Percentiles rank a stretch among this genome's conserved stretches.
phyloP scores from a whole-genome alignment of 345 rosid species.

The Toxicodendron radicans region DNA sequence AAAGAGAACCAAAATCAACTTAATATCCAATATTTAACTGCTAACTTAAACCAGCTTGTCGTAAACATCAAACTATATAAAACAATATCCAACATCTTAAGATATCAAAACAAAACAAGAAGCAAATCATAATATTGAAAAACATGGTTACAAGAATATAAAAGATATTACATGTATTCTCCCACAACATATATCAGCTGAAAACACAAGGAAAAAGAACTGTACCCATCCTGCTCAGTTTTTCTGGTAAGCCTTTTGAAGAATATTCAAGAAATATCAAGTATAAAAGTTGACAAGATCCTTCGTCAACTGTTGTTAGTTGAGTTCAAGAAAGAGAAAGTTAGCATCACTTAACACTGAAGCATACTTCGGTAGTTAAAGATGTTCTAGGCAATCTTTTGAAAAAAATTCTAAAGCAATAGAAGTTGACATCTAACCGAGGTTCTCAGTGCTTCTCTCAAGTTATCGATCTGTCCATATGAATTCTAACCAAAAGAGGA shows the following conservation, averaged over 20 bases:
- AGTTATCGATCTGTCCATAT: too few relatives aligned
- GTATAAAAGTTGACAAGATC: background rate
- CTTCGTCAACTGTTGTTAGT: background rate
- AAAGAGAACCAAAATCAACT: background rate
- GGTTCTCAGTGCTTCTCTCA: too few relatives aligned
- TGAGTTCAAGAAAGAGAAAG: background rate
- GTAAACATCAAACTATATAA: background rate
- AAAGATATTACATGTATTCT: background rate
- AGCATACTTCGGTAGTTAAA: background rate
- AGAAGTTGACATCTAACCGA: background rate
- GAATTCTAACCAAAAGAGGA: too few relatives aligned
- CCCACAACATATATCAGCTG: too few relatives aligned
- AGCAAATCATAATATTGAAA: background rate
- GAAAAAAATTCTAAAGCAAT: background rate
- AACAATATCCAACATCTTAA: background rate
- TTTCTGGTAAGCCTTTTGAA: background rate
- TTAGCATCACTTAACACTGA: background rate
- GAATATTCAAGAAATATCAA: background rate
- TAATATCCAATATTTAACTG: background rate
- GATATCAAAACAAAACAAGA: background rate
- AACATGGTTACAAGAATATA: background rate
- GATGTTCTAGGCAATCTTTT: background rate
- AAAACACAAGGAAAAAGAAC: background rate
- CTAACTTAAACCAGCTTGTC: background rate
- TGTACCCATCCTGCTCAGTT: background rate